Evolutionary conservation across 1,284 basidiomycete species (phyloP).

Genomic region (Ustilago trichophora): DNA sequence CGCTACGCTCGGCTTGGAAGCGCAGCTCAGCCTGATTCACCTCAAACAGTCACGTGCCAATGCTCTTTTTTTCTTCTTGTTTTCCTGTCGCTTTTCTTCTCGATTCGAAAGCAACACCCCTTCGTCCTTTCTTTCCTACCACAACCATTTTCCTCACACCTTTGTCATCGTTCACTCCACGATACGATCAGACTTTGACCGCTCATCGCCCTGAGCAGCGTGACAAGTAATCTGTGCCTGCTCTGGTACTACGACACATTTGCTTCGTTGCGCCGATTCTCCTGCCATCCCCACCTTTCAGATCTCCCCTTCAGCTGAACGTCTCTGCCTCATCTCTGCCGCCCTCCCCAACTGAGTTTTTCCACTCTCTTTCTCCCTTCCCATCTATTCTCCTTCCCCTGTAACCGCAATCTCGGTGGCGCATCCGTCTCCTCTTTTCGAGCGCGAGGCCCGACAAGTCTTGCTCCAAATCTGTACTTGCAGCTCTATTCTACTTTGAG

Average conservation of each 20-base stretch:
- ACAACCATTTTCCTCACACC: constrained; percentile 3
- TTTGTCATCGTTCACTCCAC: too few relatives aligned
- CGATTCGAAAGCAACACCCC: not conserved
- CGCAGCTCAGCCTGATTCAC: constrained; percentile 1
- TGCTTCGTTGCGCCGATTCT: too few relatives aligned
- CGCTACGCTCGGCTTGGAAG: not conserved
- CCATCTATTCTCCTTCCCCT: not conserved
- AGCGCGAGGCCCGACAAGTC: constrained; percentile 18
- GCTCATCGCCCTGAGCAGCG: not conserved
- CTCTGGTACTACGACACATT: not conserved
- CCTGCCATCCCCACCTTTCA: too few relatives aligned
- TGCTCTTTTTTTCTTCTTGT: constrained; percentile 3
- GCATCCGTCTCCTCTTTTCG: constrained; percentile 18
- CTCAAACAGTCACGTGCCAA: constrained; percentile 1
- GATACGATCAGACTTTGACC: too few relatives aligned
- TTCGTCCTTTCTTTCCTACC: not conserved
- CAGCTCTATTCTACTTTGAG: constrained; percentile 36
- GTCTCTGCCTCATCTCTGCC: too few relatives aligned
- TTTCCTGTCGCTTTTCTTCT: constrained; percentile 6
- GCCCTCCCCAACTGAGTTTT: not conserved
- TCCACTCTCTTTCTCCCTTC: not conserved
- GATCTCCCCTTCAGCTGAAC: too few relatives aligned
- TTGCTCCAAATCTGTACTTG: constrained; percentile 35
- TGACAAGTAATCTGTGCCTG: not conserved
- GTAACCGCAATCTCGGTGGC: constrained; percentile 39